Percentiles rank a stretch among this genome's conserved stretches.
Evolutionary conservation across 129 eudicot genomes (phyloP).

Genomic region (Chrysanthemum seticuspe): DNA sequence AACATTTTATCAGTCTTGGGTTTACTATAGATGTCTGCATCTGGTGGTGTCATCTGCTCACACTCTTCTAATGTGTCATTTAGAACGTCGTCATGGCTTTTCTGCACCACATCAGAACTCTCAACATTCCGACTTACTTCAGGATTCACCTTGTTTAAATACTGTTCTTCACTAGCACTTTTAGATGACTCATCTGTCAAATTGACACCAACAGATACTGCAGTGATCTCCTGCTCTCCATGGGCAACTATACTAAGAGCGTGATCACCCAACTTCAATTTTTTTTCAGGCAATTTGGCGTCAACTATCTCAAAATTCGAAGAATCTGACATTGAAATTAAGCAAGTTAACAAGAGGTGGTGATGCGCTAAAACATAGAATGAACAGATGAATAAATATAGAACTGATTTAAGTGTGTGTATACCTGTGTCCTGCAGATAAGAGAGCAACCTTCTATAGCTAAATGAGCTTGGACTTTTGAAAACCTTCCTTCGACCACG

Average conservation of each 20-base stretch:
- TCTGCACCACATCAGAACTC: slow-evolving; percentile 23
- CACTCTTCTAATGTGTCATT: slow-evolving; percentile 31
- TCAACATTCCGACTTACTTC: slow-evolving; percentile 12
- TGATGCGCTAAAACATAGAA: not conserved
- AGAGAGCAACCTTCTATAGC: slow-evolving; percentile 73
- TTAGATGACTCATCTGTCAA: not conserved
- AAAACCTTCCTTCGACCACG: slow-evolving; percentile 48
- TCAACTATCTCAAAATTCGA: slow-evolving; percentile 43
- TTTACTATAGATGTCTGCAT: slow-evolving; percentile 34
- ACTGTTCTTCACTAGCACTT: slow-evolving; percentile 1
- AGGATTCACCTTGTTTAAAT: slow-evolving; percentile 4
- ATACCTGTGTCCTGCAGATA: slow-evolving; percentile 42
- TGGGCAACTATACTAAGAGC: not conserved
- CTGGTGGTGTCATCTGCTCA: slow-evolving; percentile 70
- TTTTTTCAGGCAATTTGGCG: slow-evolving; percentile 14
- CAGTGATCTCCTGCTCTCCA: slow-evolving; percentile 20
- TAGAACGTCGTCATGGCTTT: slow-evolving; percentile 25
- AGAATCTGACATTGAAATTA: slow-evolving; percentile 15
- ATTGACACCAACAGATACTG: not conserved
- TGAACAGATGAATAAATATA: not conserved
- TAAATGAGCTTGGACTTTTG: slow-evolving; percentile 53
- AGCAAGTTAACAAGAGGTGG: not conserved
- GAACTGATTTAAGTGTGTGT: slow-evolving; percentile 15
- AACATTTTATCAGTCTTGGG: slow-evolving; percentile 4
- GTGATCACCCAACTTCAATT: slow-evolving; percentile 18